These are phyloP conservation scores for Speleostelium caveatum DNA, from an alignment of 78 protist genomes.

Conservation along the genomic window DNA sequence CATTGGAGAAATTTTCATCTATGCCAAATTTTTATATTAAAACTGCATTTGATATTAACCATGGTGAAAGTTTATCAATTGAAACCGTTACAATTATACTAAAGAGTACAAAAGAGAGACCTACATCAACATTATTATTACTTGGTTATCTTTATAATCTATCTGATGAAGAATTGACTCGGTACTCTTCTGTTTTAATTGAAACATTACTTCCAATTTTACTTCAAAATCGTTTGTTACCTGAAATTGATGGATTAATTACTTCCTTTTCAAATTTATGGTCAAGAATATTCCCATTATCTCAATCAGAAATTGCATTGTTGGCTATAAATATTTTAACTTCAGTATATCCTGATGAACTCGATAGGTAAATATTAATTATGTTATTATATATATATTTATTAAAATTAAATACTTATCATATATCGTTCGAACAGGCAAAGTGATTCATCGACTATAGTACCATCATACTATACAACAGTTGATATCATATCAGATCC, in stretches of 20 bases:
- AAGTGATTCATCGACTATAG: too few relatives aligned
- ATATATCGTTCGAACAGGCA: too few relatives aligned
- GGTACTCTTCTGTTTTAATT: background rate
- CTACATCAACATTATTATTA: constrained; percentile 45
- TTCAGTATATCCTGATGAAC: background rate
- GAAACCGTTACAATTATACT: background rate
- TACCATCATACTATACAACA: constrained; percentile 11
- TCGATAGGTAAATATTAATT: too few relatives aligned
- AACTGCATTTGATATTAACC: background rate
- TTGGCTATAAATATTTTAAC: constrained; percentile 52
- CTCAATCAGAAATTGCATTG: constrained; percentile 39
- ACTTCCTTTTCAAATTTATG: constrained; percentile 35
- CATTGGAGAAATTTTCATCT: constrained; percentile 6
- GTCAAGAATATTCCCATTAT: constrained; percentile 24
- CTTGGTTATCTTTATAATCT: constrained; percentile 22
- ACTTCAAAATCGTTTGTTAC: background rate
- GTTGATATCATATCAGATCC: constrained; percentile 61
- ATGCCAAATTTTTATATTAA: constrained; percentile 1
- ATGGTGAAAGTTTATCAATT: background rate
- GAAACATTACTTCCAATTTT: constrained; percentile 34
- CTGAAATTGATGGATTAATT: constrained; percentile 24
- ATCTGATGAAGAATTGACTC: background rate
- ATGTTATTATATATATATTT: too few relatives aligned
- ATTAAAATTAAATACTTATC: too few relatives aligned
- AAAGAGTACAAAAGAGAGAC: background rate